Evolutionary conservation across 495 filamentous ascomycete genomes (phyloP).

Genomic region (Aspergillus avenaceus): DNA sequence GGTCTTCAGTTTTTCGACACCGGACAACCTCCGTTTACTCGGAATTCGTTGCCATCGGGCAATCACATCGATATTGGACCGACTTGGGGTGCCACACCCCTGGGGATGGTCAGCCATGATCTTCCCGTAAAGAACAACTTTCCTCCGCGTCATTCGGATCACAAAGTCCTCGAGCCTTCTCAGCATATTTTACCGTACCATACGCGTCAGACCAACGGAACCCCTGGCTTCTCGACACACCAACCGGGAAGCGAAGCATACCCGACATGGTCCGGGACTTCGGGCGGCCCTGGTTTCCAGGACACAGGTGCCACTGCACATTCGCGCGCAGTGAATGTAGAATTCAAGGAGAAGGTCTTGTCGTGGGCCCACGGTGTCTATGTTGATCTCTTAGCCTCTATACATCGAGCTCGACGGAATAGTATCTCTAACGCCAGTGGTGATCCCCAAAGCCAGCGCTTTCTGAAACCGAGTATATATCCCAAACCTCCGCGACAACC

Average conservation of each 20-base stretch:
- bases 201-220: slow-evolving; percentile 16
- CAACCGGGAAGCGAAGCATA: slow-evolving; percentile 14
- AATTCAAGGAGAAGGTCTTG: slow-evolving; percentile 77
- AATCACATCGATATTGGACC: slow-evolving; percentile 21
- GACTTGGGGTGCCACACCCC: slow-evolving; percentile 30
- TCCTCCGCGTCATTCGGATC: slow-evolving; percentile 41
- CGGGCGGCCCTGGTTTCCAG: slow-evolving; percentile 21
- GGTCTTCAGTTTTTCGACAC: slow-evolving; percentile 25
- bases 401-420: slow-evolving; percentile 58
- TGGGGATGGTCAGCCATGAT: slow-evolving; percentile 24
- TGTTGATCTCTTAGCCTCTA: slow-evolving; percentile 73
- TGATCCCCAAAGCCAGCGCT: slow-evolving; percentile 30
- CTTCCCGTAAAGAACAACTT: slow-evolving; percentile 33
- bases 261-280: slow-evolving; percentile 23
- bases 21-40: slow-evolving; percentile 26
- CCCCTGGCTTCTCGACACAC: slow-evolving; percentile 17
- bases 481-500: slow-evolving; percentile 58
- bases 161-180: slow-evolving; percentile 18
- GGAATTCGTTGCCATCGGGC: slow-evolving; percentile 20
- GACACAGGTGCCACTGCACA: slow-evolving; percentile 10
- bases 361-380: slow-evolving; percentile 86
- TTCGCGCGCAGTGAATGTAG: slow-evolving; percentile 41
- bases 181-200: slow-evolving; percentile 33
- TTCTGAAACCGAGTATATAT: slow-evolving; percentile 56
- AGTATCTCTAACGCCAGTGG: slow-evolving; percentile 30